Evolutionary conservation across 345 rosid species (phyloP), one percentile per base, ranked within the genome.

Genomic region (Salix purpurea): DNA sequence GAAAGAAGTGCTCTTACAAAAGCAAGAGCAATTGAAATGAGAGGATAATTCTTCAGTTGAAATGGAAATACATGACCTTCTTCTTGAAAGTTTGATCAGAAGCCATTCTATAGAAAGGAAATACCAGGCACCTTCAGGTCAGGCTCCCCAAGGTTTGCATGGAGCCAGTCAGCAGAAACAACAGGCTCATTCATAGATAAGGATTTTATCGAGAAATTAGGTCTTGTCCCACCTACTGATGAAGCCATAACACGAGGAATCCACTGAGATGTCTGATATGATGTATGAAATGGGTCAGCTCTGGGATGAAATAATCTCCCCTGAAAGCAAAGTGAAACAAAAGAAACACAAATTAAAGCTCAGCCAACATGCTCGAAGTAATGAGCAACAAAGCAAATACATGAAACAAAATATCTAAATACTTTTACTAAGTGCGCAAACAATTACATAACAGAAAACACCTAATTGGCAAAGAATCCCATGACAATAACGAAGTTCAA

Each of bases 161-260:
- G 89, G 28, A 96, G 97, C 99, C 99, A 94, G 84, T 94, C 97
- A 69, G 88, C 99, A 50, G 98, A 96, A 65, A 93, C 92, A 76
- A 91, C 92, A 65, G 99, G 93, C 70, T 90, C 97, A 75, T 76
- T 88, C 40, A 86, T 74, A 65, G 95, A 77, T 70, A 80, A 70
- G 26, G 91, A 87, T 39, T 84, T 84, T 16, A 90, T 84, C 0
- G 92, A 90, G 78, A 76, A 92, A 62, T 76, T 68, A 23, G 75
- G 80, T 78, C 77, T 85, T 21, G 79, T 36, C 37, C 82, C 87
- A 65, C 72, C 72, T 30, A 74, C 74, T 32, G 85, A 74, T 74
- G 87, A 90, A 81, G 91, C 90, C 91, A 90, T 90, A 13, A 81
- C 78, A 66, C 72, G 74, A 85, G 85, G 70, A 84, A 74, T 79